A percentile compares a stretch with the other conserved stretches of the same genome.
These are phyloP conservation scores for Fusarium armeniacum DNA, from an alignment of 2,329 filamentous ascomycete species.

Conservation along the genomic window DNA sequence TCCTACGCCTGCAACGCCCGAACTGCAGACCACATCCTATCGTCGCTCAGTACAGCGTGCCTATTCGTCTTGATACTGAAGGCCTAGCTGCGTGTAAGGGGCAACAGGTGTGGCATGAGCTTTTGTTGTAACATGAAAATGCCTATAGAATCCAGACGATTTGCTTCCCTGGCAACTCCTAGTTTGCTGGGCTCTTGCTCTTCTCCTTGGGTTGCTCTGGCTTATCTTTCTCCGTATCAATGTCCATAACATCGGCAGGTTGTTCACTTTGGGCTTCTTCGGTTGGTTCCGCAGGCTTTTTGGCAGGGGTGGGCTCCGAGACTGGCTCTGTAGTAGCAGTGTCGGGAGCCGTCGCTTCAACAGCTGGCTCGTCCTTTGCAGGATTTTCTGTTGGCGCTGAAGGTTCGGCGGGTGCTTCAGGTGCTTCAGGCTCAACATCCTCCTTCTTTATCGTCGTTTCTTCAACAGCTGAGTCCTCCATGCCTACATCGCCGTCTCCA, in stretches of 20 bases:
- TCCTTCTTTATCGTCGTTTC: conserved; percentile 49
- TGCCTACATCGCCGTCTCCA: conserved; percentile 66
- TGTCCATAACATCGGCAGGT: conserved; percentile 53
- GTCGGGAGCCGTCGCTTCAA: conserved; percentile 28
- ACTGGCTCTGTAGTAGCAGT: conserved; percentile 32
- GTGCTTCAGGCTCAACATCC: conserved; percentile 43
- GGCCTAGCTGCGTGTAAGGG: conserved; percentile 14
- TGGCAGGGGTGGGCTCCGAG: conserved; percentile 36
- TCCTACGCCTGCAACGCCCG: conserved; percentile 50
- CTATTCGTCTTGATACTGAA: neutral
- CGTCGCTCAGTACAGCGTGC: conserved; percentile 37
- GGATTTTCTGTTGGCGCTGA: conserved; percentile 36
- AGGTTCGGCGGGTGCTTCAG: conserved; percentile 37
- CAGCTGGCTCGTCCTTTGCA: conserved; percentile 30
- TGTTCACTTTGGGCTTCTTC: conserved; percentile 43
- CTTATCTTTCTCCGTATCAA: conserved; percentile 53
- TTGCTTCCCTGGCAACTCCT: conserved; percentile 16
- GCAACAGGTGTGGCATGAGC: conserved; percentile 29
- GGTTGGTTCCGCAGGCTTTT: conserved; percentile 36
- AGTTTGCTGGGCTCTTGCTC: conserved; percentile 49
- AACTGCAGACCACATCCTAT: conserved; percentile 43
- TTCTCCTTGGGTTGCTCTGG: conserved; percentile 47
- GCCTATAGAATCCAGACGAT: conserved; percentile 22
- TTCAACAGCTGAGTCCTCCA: conserved; percentile 57
- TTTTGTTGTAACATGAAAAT: conserved; percentile 33